Evolutionary conservation across 2,329 filamentous ascomycete genomes (phyloP), one percentile per base, ranked within the genome.

Genomic region (Aphanoascus verrucosus): DNA sequence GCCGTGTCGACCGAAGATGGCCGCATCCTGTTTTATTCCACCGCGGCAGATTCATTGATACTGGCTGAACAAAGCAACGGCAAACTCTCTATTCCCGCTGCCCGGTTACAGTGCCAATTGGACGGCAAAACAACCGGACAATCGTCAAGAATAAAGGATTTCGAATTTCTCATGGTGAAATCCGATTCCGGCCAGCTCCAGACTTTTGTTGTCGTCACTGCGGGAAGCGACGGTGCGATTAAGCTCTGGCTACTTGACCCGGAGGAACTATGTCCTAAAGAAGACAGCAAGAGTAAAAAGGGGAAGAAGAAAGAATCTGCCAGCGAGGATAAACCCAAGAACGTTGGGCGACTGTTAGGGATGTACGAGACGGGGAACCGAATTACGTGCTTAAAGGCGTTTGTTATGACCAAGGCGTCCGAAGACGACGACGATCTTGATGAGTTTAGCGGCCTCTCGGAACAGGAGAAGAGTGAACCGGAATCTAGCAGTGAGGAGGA

Each of bases 1-100:
- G 83, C 85, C 0, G 75, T 93, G 0, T 88, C 88, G 1, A 96
- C 93, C 0, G 93, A 97, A 67, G 91, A 97, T 65, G 93, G 93
- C 0, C 78, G 86, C 50, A 78, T 97, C 35, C 64, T 94, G 49
- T 88, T 97, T 67, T 94, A 88, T 67, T 57, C 56, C 1, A 58
- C 52, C 46, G 34, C n/a, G 19, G 1, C 34, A 5, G 35, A 41
- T 42, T 20, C 14, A 40, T 54, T 63, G 31, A 66, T 61, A 42
- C 67, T 70, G 37, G 62, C 68, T 19, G 66, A 74, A 12, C 70
- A 74, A 28, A 23, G 14, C 17, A 28, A 38, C 20, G 68, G 70
- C 17, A 72, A 74, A 19, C 70, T 83, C 45, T 72, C 77, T 5
- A 75, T 81, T 17, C 85, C 85, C 38, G 79, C 81, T 62, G 75